Conservation (phyloP, 768 basidiomycete species). For the Grammothele lineata region DNA sequence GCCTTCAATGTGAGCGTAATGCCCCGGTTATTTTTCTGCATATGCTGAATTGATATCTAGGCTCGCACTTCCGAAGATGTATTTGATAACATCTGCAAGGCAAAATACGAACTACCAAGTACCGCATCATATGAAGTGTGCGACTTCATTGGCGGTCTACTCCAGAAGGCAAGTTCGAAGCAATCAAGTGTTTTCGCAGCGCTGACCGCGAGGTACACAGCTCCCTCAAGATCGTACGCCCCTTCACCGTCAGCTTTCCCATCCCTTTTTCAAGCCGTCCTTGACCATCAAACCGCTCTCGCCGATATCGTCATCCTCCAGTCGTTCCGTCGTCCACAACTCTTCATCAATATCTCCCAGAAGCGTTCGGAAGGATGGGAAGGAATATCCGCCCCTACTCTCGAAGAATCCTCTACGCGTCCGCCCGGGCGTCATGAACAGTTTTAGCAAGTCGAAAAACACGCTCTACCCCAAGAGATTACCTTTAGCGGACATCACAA, state of each 20-base stretch:
- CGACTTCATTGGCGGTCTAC: conserved; percentile 17
- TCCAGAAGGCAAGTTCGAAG: conserved; percentile 18
- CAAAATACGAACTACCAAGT: conserved; percentile 23
- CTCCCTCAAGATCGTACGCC: conserved; percentile 27
- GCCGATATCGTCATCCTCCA: too few species aligned
- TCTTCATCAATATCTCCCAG: too few species aligned
- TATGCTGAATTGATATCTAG: conserved; percentile 12
- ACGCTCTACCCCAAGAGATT: too few species aligned
- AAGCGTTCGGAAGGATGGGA: too few species aligned
- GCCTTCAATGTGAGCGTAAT: conserved; percentile 30
- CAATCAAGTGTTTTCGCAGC: too few species aligned
- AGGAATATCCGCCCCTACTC: neutral
- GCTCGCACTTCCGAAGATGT: conserved; percentile 18
- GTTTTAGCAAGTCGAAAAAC: too few species aligned
- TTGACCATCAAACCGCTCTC: conserved; percentile 14
- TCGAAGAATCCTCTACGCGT: too few species aligned
- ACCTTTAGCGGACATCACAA: too few species aligned
- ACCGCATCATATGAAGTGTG: conserved; percentile 20
- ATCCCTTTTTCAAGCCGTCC: conserved; percentile 29
- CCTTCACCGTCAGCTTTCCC: conserved; percentile 23
- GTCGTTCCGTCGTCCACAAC: too few species aligned
- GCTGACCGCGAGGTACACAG: too few species aligned
- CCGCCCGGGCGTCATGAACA: too few species aligned
- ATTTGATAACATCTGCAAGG: conserved; percentile 22
- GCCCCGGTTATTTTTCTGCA: neutral